Conservation (phyloP, 2,329 filamentous ascomycete genomes). For the Pezicula neosporulosa region DNA sequence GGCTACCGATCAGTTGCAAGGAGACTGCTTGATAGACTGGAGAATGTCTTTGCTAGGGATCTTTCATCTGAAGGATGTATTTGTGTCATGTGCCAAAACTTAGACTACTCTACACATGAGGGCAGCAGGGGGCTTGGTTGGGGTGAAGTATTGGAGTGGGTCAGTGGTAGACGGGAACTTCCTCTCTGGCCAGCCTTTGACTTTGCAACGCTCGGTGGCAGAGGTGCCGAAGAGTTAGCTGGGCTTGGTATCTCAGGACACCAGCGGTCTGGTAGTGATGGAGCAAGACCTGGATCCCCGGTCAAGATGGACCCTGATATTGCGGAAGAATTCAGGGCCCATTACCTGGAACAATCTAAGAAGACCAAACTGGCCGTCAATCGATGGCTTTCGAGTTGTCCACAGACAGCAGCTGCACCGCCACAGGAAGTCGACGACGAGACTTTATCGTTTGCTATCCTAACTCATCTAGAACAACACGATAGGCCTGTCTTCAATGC, state of each 20-base stretch:
- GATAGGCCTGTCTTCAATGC: constrained; percentile 81
- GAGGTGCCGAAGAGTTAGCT: constrained; percentile 53
- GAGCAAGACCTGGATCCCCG: constrained; percentile 55
- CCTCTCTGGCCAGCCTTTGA: constrained; percentile 88
- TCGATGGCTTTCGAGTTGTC: constrained; percentile 81
- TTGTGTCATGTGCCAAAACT: constrained; percentile 75
- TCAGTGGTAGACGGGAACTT: constrained; percentile 82
- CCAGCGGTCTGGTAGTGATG: constrained; percentile 54
- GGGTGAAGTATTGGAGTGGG: constrained; percentile 92
- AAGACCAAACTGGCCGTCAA: constrained; percentile 92
- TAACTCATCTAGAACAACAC: constrained; percentile 76
- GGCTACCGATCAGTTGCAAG: constrained; percentile 94
- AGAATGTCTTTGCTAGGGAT: constrained; percentile 91
- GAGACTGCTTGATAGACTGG: constrained; percentile 81
- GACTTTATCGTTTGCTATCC: constrained; percentile 87
- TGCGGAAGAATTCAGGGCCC: constrained; percentile 86
- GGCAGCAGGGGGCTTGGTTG: constrained; percentile 75
- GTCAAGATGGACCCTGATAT: constrained; percentile 88
- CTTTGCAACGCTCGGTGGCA: constrained; percentile 58
- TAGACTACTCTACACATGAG: constrained; percentile 39
- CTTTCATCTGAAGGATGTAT: constrained; percentile 81
- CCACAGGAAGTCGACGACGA: constrained; percentile 92
- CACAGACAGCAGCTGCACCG: constrained; percentile 64
- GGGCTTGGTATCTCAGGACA: constrained; percentile 51
- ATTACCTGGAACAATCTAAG: constrained; percentile 87